These are phyloP conservation scores for Nematocida sp. DNA, from an alignment of 371 early-diverging fungal genomes.

Conservation along the genomic window DNA sequence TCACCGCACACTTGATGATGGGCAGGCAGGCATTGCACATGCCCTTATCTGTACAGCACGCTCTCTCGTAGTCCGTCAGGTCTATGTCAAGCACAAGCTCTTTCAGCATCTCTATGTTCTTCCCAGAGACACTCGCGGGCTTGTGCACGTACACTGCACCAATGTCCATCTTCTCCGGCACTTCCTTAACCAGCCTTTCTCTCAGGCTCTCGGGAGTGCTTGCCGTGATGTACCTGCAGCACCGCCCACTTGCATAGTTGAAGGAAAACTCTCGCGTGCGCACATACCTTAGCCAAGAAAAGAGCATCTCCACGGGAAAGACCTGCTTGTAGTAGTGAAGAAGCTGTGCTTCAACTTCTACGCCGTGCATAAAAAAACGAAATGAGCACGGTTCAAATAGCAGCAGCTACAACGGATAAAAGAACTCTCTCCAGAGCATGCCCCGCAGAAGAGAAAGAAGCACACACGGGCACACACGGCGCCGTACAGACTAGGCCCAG, in stretches of 20 bases:
- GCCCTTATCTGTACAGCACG: slow-evolving; percentile 75
- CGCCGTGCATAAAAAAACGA: slow-evolving; percentile 37
- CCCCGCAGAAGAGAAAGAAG: background rate
- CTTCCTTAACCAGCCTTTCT: slow-evolving; percentile 69
- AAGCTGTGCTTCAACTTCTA: slow-evolving; percentile 28
- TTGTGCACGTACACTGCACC: slow-evolving; percentile 80
- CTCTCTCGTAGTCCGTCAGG: slow-evolving; percentile 94
- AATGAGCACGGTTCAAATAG: background rate
- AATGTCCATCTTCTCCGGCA: slow-evolving; percentile 86
- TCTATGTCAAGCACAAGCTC: slow-evolving; percentile 99
- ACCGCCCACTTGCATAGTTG: slow-evolving; percentile 71
- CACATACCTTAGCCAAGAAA: slow-evolving; percentile 52
- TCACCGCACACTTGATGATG: slow-evolving; percentile 81
- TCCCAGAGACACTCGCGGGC: slow-evolving; percentile 67
- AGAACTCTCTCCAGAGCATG: background rate
- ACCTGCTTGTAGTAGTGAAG: slow-evolving; percentile 54
- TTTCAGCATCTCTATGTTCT: slow-evolving; percentile 72
- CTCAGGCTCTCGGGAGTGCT: slow-evolving; percentile 69
- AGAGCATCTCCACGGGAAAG: slow-evolving; percentile 56
- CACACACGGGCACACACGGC: background rate
- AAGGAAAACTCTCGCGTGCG: slow-evolving; percentile 78
- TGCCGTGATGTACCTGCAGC: slow-evolving; percentile 80
- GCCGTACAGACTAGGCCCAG: background rate
- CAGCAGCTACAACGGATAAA: background rate
- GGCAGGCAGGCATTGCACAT: slow-evolving; percentile 84